These are phyloP conservation scores for Dalbergia cultrata DNA, from an alignment of 306 rosid genomes.

Conservation along the genomic window DNA sequence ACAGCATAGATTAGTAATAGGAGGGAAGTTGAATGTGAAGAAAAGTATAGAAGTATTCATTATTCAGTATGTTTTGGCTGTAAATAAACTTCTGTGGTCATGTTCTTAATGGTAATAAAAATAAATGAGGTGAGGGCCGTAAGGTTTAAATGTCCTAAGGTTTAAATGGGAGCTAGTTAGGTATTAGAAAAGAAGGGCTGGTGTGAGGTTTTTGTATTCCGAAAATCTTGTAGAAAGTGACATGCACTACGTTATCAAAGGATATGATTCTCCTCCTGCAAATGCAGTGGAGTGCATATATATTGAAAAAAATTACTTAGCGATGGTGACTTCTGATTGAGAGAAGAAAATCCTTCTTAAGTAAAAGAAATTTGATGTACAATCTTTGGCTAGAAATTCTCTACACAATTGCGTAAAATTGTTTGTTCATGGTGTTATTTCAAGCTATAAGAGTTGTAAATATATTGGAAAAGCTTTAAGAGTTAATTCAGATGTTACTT, in stretches of 20 bases:
- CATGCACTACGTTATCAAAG: constrained; percentile 23
- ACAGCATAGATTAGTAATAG: constrained; percentile 12
- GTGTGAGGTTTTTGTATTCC: neutral
- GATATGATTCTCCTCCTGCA: constrained; percentile 24
- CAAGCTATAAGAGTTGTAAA: constrained; percentile 11
- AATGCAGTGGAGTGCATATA: constrained; percentile 17
- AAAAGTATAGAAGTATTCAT: neutral
- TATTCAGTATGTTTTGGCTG: neutral
- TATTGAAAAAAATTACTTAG: neutral
- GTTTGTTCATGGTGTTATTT: constrained; percentile 30
- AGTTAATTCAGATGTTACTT: constrained; percentile 29
- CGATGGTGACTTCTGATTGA: constrained; percentile 12
- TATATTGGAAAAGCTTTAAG: neutral
- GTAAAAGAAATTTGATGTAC: constrained; percentile 21
- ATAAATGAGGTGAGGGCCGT: constrained; percentile 23
- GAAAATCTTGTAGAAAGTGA: neutral
- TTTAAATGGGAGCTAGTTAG: constrained; percentile 21
- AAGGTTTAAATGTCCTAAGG: constrained; percentile 6
- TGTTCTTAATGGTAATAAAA: constrained; percentile 19
- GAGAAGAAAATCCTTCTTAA: constrained; percentile 8
- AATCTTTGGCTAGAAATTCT: constrained; percentile 13
- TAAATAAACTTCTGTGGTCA: neutral
- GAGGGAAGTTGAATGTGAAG: constrained; percentile 29
- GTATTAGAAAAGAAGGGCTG: constrained; percentile 32
- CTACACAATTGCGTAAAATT: constrained; percentile 32